Base-by-base conservation (phyloP, 139 green algal genomes). In the Bryopsis sp. region DNA sequence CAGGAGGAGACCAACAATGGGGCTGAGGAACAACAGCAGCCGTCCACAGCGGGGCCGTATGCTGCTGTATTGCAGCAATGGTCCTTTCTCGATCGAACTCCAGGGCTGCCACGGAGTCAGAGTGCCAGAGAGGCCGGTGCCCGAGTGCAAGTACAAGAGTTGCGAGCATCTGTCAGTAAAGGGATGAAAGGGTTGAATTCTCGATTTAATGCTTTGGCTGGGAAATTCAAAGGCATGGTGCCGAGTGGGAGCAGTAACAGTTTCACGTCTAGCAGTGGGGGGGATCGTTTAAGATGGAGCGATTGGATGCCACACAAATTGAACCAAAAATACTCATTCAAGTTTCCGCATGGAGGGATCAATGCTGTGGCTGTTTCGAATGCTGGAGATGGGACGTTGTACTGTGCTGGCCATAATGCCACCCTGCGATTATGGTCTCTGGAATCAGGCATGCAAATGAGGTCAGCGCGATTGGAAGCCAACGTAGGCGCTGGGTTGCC, bases 391-490 rank as follows among this genome's bases (percentile, higher is more conserved):
- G 66, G 66, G 29, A 72, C 43, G 6, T 29, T 72, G 43, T 72
- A 72, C 43, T 72, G 66, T 36, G 66, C 46, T 39, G 66, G 66
- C 19, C 15, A 37, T 39, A 34, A 34, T 36, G 66, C 43, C n/a
- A 65, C 66, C 15, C 43, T 72, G 43, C 39, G 50, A 22, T 11
- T 62, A 4, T 72, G 46, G 39, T 72, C 66, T 22, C 28, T 72
- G 32, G 66, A 64, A 58, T 43, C 43, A 28, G 66, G 66, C 6
- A n/a, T n/a, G 3, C 66, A 62, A 35, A 5, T 72, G 15, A 31
- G 66, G 11, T 60, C 66, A 2, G 50, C 66, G n/a, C 39, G 66
- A 19, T 35, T 67, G 28, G 59, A 67, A 46, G 28, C 11, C 7
- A 47, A 46, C 28, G 7, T 7, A 19, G 59, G 66, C 39, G 24